Evolutionary conservation across 2,329 filamentous ascomycete genomes (phyloP), one percentile per base, ranked within the genome.

Genomic region (Dryadomyces quercus-mongolicae): DNA sequence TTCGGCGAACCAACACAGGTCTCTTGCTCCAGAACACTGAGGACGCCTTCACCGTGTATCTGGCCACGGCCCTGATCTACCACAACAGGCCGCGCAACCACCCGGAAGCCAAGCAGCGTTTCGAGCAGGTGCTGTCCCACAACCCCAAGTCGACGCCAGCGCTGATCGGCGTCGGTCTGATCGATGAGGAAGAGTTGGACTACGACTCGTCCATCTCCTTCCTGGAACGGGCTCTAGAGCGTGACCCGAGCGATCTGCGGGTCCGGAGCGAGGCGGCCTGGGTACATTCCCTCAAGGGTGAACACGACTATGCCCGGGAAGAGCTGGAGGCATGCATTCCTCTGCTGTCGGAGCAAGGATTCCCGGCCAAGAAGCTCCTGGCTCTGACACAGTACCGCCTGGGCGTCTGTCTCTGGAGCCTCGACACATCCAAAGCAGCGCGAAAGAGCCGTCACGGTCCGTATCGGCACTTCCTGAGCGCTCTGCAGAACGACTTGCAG

Each of bases 141-240:
- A 89, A 94, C 55, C 77, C 83, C 2, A 81, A 80, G 2, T 91
- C 86, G 0, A 94, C 90, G 0, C 72, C 82, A 34, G 91, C 91
- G 2, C 73, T 98, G 57, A 87, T 97, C 48, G 93, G 93, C 0
- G 82, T 96, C 38, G 94, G 93, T 1, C 70, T 97, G 22, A 92
- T 98, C 44, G 85, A 91, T 49, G 90, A 96, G 67, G 93, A 97
- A 62, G 90, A 95, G 60, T 86, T 95, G 62, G 86, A 97, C 58
- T 96, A 88, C 62, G 75, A 80, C 49, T 78, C 88, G 62, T 93
- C 94, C 0, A 82, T 91, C 43, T 79, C 85, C 31, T 96, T 95
- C 63, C 71, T 98, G 13, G 78, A 77, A 43, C 80, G 88, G 58
- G 93, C 93, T 1, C 67, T 94, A 25, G 67, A 82, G 59, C 80